Evolutionary conservation across 768 basidiomycete genomes (phyloP), one percentile per base, ranked within the genome.

Genomic region (Lactarius evosmus): DNA sequence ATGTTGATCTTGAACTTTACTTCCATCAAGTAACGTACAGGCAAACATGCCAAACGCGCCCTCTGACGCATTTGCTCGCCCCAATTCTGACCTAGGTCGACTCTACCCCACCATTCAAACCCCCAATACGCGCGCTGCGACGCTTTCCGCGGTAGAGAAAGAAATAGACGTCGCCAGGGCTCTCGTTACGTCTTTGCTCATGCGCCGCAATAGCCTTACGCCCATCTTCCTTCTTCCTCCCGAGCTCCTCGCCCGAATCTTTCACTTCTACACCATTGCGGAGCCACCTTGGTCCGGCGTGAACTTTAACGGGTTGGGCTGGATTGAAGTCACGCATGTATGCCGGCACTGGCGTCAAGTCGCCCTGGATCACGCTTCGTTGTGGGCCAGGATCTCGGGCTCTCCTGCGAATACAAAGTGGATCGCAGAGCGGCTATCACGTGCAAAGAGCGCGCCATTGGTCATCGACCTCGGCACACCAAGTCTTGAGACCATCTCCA

Each of bases 271-370:
- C 17, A 29, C 30, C 9, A 22, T 27, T 9, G 41, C 29, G 6
- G 58, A 64, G 38, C 63, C 63, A 19, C 16, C 63, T 19, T 34
- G 44, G 22, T 34, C 44, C 29, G 46, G 17, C 3, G 14, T 14
- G 3, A 2, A 4, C 11, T 46, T 6, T 7, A 6, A 40, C 36
- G 22, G 19, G 14, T 51, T 64, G 25, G 63, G 63, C 44, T 64
- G 63, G 63, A 64, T 64, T 9, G n/a, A 0, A 4, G 55, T 32
- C 17, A 67, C 66, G 12, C 66, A 67, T 34, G 66, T 67, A 12
- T 67, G 66, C 40, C 63, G 34, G 17, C 49, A 56, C 40, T 67
- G 66, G 66, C 63, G 63, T 34, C 52, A 59, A 8, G 49, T 63
- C 12, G 63, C 66, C n/a, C 32, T 67, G 22, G 58, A 41, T 12